phyloP scores from a whole-genome alignment of 129 eudicot species.

The Flaveria ramosissima region DNA sequence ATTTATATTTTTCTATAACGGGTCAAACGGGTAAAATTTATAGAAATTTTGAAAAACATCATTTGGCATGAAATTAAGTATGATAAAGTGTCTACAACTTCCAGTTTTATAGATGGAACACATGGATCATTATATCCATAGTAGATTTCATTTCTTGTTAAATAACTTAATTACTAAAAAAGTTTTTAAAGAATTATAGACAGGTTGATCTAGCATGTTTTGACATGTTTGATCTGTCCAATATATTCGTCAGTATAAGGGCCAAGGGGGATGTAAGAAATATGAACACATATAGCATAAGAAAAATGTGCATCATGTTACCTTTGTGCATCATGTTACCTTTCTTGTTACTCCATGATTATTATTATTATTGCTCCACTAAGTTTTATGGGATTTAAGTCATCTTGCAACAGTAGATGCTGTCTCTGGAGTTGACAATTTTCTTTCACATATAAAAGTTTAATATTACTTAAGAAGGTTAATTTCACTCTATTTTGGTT shows the following conservation, averaged over 20 bases:
- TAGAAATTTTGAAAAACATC: no score
- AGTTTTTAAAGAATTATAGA: background rate
- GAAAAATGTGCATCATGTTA: constrained; percentile 24
- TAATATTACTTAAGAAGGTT: background rate
- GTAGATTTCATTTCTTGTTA: background rate
- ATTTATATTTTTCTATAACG: background rate
- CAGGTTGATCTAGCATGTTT: constrained; percentile 1
- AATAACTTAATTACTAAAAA: background rate
- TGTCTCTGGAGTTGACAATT: constrained; percentile 14
- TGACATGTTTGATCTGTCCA: background rate
- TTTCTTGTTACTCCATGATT: constrained; percentile 12
- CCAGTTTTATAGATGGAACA: background rate
- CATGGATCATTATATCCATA: background rate
- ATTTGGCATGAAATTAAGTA: background rate
- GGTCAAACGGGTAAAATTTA: constrained; percentile 1
- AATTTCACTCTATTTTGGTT: background rate
- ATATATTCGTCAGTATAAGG: background rate
- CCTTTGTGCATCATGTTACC: constrained; percentile 18
- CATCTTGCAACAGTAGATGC: constrained; percentile 7
- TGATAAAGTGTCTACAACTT: background rate
- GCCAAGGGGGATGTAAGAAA: constrained; percentile 2
- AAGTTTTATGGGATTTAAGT: constrained; percentile 5
- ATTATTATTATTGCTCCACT: constrained; percentile 16
- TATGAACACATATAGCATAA: background rate
- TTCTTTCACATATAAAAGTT: background rate